These are phyloP conservation scores for Salix purpurea DNA, from an alignment of 345 rosid species.

Conservation along the genomic window DNA sequence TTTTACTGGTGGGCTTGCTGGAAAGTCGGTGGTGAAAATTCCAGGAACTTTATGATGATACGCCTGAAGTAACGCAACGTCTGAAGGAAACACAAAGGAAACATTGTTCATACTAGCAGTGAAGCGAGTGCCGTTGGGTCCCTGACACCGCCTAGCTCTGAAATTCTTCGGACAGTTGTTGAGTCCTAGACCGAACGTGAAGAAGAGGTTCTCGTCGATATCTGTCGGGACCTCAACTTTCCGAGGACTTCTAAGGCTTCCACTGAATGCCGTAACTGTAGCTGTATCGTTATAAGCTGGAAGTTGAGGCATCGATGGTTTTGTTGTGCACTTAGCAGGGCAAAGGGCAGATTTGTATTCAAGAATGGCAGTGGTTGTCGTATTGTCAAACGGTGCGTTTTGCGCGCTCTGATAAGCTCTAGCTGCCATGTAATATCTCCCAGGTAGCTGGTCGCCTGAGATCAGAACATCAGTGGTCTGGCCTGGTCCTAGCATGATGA, in stretches of 20 bases:
- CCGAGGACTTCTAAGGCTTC: constrained; percentile 42
- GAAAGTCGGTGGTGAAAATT: constrained; percentile 84
- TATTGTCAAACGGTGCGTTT: constrained; percentile 72
- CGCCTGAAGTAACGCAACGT: constrained; percentile 71
- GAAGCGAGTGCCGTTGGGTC: constrained; percentile 84
- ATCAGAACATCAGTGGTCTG: constrained; percentile 89
- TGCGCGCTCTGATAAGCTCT: constrained; percentile 75
- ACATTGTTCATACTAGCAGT: constrained; percentile 82
- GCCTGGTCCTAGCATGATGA: constrained; percentile 85
- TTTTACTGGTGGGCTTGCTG: constrained; percentile 52
- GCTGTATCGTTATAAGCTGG: constrained; percentile 78
- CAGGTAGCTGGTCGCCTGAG: constrained; percentile 59
- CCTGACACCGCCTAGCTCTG: constrained; percentile 51
- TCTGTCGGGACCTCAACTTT: constrained; percentile 61
- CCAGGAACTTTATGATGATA: constrained; percentile 53
- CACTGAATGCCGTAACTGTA: constrained; percentile 56
- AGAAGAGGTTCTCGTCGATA: constrained; percentile 63
- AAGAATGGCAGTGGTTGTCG: constrained; percentile 86
- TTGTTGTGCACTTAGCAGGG: constrained; percentile 40
- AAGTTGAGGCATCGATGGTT: constrained; percentile 48
- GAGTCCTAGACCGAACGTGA: constrained; percentile 76
- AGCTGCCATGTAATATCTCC: constrained; percentile 77
- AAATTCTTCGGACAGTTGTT: constrained; percentile 60
- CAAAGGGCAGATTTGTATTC: constrained; percentile 76
- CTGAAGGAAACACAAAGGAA: constrained; percentile 71